A percentile compares a stretch with the other conserved stretches of the same genome.
Evolutionary conservation across 768 basidiomycete genomes (phyloP).

Genomic region (Tulasnella sp.): DNA sequence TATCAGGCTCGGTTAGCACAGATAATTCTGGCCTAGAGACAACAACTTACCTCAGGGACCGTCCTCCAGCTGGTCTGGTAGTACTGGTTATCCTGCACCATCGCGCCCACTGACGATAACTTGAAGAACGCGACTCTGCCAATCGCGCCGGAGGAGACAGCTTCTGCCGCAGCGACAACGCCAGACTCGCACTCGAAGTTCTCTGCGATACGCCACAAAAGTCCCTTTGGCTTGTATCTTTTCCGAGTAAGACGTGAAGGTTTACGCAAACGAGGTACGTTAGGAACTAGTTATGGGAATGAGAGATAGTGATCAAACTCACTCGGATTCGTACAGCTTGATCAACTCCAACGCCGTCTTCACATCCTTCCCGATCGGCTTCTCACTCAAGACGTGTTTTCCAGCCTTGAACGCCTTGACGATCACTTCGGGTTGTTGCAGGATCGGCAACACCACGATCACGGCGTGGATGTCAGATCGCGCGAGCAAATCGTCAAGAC

Average conservation of each 20-base stretch:
- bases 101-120: conserved; percentile 39
- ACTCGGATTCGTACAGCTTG: conserved; percentile 50
- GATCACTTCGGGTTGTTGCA: conserved; percentile 60
- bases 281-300: conserved; percentile 26
- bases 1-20: too few relatives aligned
- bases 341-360: conserved; percentile 53
- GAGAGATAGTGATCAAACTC: conserved; percentile 19
- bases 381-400: conserved; percentile 85
- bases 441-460: conserved; percentile 68
- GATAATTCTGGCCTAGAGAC: too few relatives aligned
- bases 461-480: conserved; percentile 63
- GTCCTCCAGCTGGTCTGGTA: conserved; percentile 80
- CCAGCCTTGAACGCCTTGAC: conserved; percentile 38
- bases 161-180: conserved; percentile 21
- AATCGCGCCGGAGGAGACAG: conserved; percentile 41
- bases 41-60: conserved; percentile 53
- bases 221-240: conserved; percentile 30
- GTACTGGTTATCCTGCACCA: conserved; percentile 58
- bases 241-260: too few relatives aligned
- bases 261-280: too few relatives aligned
- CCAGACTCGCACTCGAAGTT: conserved; percentile 63
- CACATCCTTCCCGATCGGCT: conserved; percentile 70
- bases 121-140: conserved; percentile 64
- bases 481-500: conserved; percentile 51
- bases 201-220: conserved; percentile 76